phyloP scores from a whole-genome alignment of 2,329 filamentous ascomycete species.

The Neonectria sp. region DNA sequence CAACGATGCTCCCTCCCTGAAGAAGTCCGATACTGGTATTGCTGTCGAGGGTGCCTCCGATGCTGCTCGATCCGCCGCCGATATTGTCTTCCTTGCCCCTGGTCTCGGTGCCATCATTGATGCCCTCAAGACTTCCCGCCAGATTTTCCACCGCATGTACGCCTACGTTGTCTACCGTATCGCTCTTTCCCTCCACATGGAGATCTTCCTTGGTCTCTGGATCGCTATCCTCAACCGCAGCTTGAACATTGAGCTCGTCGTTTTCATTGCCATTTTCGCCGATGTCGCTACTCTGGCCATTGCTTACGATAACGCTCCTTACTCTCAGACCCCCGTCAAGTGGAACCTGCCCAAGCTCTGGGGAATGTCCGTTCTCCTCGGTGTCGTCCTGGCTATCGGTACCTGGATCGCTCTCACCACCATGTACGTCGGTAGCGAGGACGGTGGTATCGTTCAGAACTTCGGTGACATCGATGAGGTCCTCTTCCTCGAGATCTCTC shows the following conservation, averaged over 20 bases:
- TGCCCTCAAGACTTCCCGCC: constrained; percentile 91
- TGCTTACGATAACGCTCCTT: constrained; percentile 93
- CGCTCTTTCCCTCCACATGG: constrained; percentile 89
- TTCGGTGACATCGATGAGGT: constrained; percentile 86
- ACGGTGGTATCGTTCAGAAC: constrained; percentile 92
- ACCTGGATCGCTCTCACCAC: constrained; percentile 93
- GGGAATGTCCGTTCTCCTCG: constrained; percentile 91
- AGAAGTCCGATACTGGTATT: constrained; percentile 97
- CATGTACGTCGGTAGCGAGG: constrained; percentile 78
- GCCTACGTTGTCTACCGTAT: constrained; percentile 97
- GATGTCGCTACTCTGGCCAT: constrained; percentile 94
- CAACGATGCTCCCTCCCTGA: constrained; percentile 92
- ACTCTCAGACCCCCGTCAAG: constrained; percentile 88
- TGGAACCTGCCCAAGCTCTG: constrained; percentile 96
- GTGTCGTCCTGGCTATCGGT: constrained; percentile 84
- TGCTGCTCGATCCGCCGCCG: constrained; percentile 90
- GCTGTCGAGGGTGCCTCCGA: constrained; percentile 94
- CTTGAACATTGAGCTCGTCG: constrained; percentile 88
- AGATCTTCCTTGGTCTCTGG: constrained; percentile 93
- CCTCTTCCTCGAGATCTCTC: constrained; percentile 89
- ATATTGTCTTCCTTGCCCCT: constrained; percentile 94
- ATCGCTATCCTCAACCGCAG: constrained; percentile 89
- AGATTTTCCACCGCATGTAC: constrained; percentile 98
- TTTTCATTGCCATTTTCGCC: constrained; percentile 95
- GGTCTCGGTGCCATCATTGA: constrained; percentile 95